Evolutionary conservation across 1,284 basidiomycete genomes (phyloP), one percentile per base, ranked within the genome.

Genomic region (Boletus semigastroideus): DNA sequence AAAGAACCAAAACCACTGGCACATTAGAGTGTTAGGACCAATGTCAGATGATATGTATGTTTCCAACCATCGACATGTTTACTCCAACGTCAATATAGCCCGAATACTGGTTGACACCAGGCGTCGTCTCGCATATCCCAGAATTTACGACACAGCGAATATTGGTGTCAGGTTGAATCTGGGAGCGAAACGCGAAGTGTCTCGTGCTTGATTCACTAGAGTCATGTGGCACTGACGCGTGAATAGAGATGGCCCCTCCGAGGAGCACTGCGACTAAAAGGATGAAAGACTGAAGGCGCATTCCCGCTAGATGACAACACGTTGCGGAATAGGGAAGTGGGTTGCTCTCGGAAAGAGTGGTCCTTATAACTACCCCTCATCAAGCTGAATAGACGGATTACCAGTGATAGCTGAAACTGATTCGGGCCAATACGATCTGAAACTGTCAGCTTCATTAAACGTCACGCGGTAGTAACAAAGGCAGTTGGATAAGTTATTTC

Each of bases 1-100:
- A 49, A 87, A 87, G 65, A 87, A 87, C 84, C 85, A 87, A 63
- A 86, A 86, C 81, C 82, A 86, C 81, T 81, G 50, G 27, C 22
- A 34, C 5, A 38, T 14, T 38, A 42, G 54, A 41, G 55, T 53
- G 48, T 59, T 28, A 58, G 33, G 19, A 17, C 17, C 13, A 19
- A 13, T 4, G 3, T 20, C 16, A 28, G 13, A 16, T 5, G 4
- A 31, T 8, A 27, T 22, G 25, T 10, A 27, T 33, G 6, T 22
- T 42, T 60, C 73, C 42, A 47, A 83, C 82, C 75, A 82, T 83
- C 0, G 79, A 82, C 79, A 85, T 84, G 51, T 81, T 78, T 5
- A 63, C 68, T 1, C 80, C 82, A 45, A 86, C 72, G 51, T 85
- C 75, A 10, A 86, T 72, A 56, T 87, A 88, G 1, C 86, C 86